Evolutionary conservation across 352 stramenopile species (phyloP).

Genomic region (Pythium grandisporangium): DNA sequence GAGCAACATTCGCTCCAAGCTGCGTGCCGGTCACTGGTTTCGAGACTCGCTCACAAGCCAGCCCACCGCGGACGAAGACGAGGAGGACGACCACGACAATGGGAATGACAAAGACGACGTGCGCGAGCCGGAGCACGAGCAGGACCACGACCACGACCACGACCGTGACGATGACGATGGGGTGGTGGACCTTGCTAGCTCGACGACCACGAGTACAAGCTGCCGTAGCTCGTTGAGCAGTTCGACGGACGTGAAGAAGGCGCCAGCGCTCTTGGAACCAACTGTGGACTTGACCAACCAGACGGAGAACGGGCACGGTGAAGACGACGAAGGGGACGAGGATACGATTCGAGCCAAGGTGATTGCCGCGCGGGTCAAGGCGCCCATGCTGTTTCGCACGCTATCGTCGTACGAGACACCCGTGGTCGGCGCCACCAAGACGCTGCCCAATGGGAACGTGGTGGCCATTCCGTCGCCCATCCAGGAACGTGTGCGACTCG

Average conservation of each 20-base stretch:
- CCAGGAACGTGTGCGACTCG: conserved; percentile 54
- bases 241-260: conserved; percentile 3
- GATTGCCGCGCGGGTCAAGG: conserved; percentile 14
- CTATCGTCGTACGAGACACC: conserved; percentile 76
- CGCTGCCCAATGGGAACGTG: conserved; percentile 17
- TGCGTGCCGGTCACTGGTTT: conserved; percentile 54
- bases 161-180: conserved; percentile 9
- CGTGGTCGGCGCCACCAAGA: conserved; percentile 38
- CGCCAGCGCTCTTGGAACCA: conserved; percentile 28
- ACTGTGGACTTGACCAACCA: conserved; percentile 21
- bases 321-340: conserved; percentile 13
- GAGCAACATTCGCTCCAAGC: conserved; percentile 90
- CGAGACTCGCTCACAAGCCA: conserved; percentile 18
- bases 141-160: conserved; percentile 20
- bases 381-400: conserved; percentile 55
- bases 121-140: conserved; percentile 20
- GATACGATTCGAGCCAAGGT: conserved; percentile 10
- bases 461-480: conserved; percentile 47
- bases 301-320: conserved; percentile 24
- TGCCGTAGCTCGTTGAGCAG: conserved; percentile 21
- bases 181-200: not conserved
- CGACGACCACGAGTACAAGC: conserved; percentile 19
- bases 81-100: not conserved
- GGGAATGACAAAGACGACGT: too few relatives aligned
- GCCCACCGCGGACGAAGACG: conserved; percentile 10